These are phyloP conservation scores for Trypethelium eluteriae DNA, from an alignment of 495 filamentous ascomycete genomes.

Conservation along the genomic window DNA sequence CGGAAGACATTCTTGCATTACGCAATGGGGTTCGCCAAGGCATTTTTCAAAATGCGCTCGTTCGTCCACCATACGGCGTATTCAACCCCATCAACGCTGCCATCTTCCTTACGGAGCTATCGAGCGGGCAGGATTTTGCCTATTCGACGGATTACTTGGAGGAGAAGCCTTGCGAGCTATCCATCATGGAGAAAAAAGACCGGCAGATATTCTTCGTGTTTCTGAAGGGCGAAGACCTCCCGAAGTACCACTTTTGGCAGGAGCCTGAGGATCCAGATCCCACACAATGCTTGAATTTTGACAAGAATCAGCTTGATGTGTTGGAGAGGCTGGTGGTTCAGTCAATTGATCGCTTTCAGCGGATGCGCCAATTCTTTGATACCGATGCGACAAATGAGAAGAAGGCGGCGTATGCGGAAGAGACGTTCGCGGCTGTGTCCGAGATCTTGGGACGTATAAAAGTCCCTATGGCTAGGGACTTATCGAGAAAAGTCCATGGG, in stretches of 20 bases:
- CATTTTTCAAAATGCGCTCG: neutral
- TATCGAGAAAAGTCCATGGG: neutral
- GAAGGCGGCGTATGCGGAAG: neutral
- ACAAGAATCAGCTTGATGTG: neutral
- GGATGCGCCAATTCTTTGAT: neutral
- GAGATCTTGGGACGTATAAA: neutral
- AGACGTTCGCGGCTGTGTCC: neutral
- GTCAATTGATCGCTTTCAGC: neutral
- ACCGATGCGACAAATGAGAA: constrained; percentile 4
- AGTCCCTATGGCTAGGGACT: neutral
- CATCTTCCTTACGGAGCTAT: neutral
- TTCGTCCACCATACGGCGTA: neutral
- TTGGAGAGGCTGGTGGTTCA: neutral
- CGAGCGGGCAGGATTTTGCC: neutral
- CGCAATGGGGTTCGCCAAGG: neutral
- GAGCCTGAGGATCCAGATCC: neutral
- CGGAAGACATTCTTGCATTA: neutral
- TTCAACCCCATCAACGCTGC: neutral
- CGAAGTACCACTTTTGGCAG: neutral
- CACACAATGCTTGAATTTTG: neutral
- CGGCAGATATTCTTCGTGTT: neutral
- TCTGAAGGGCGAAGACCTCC: neutral
- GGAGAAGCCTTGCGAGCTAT: neutral
- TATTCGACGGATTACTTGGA: neutral
- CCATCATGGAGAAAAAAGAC: neutral